A percentile compares a stretch with the other conserved stretches of the same genome.
Conservation (phyloP, 371 early-diverging fungal species). For the Apophysomyces trapeziformis region DNA sequence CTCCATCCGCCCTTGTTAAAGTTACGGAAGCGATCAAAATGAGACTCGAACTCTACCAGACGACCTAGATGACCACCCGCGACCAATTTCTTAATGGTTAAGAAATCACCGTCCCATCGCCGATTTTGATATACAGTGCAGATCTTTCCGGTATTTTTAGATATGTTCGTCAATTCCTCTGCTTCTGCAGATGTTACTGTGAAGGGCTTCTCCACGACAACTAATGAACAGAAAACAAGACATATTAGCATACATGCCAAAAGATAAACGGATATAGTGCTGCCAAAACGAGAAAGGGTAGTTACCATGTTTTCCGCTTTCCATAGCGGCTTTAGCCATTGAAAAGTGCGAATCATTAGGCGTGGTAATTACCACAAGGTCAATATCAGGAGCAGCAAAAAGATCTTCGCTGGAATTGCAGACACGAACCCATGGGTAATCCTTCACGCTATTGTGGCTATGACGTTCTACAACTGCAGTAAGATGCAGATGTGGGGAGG, state of each 20-base stretch:
- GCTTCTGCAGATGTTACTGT: slow-evolving; percentile 68
- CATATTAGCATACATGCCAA: too few relatives aligned
- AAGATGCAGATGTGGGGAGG: slow-evolving; percentile 58
- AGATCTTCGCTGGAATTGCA: slow-evolving; percentile 60
- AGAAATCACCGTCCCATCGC: slow-evolving; percentile 84
- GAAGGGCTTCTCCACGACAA: slow-evolving; percentile 83
- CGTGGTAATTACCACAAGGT: slow-evolving; percentile 76
- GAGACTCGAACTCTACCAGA: slow-evolving; percentile 73
- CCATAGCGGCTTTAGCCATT: slow-evolving; percentile 63
- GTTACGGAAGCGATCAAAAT: slow-evolving; percentile 79
- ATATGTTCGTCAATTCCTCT: slow-evolving; percentile 54
- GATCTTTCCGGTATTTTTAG: slow-evolving; percentile 60
- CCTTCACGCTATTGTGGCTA: slow-evolving; percentile 39
- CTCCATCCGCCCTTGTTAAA: slow-evolving; percentile 77
- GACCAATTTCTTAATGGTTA: slow-evolving; percentile 69
- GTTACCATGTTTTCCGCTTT: slow-evolving; percentile 70
- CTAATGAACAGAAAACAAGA: slow-evolving; percentile 14
- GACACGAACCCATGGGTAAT: slow-evolving; percentile 60
- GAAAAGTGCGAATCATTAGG: slow-evolving; percentile 73
- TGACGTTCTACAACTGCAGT: slow-evolving; percentile 65
- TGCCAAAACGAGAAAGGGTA: too few relatives aligned
- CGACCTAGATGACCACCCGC: slow-evolving; percentile 60
- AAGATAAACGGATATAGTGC: too few relatives aligned
- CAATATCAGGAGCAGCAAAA: slow-evolving; percentile 54
- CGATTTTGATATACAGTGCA: slow-evolving; percentile 82